phyloP scores from a whole-genome alignment of 2,329 filamentous ascomycete genomes.

The Penicillium fuscoglaucum region DNA sequence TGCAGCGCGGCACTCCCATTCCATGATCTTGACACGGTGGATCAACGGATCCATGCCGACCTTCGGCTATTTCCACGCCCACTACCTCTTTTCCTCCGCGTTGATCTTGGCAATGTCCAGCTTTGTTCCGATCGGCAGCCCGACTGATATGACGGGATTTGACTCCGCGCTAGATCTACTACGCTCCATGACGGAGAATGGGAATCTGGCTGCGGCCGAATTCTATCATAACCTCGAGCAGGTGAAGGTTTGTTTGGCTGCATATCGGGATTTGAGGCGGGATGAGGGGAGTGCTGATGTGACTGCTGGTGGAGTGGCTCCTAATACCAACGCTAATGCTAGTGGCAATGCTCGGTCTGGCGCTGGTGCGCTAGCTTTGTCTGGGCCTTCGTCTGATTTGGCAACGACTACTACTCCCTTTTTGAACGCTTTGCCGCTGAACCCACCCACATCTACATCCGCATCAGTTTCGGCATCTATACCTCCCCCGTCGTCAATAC shows the following conservation, averaged over 20 bases:
- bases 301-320: background rate
- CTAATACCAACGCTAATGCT: background rate
- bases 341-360: background rate
- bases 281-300: background rate
- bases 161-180: constrained; percentile 36
- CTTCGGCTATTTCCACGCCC: constrained; percentile 44
- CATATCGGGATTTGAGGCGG: constrained; percentile 17
- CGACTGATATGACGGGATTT: constrained; percentile 33
- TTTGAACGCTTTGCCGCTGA: background rate
- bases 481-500: background rate
- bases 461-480: constrained; percentile 1
- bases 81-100: constrained; percentile 43
- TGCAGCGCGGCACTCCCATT: constrained; percentile 40
- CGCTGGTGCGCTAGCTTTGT: background rate
- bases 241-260: constrained; percentile 33
- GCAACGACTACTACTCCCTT: background rate
- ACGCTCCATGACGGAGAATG: constrained; percentile 38
- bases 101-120: constrained; percentile 41
- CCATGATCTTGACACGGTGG: constrained; percentile 40
- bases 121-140: constrained; percentile 36
- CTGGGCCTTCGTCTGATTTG: background rate
- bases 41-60: constrained; percentile 41
- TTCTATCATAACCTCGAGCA: constrained; percentile 38
- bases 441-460: background rate
- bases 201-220: constrained; percentile 38